Evolutionary conservation across 2,329 filamentous ascomycete genomes (phyloP).

Genomic region (Bimuria novae-zelandiae): DNA sequence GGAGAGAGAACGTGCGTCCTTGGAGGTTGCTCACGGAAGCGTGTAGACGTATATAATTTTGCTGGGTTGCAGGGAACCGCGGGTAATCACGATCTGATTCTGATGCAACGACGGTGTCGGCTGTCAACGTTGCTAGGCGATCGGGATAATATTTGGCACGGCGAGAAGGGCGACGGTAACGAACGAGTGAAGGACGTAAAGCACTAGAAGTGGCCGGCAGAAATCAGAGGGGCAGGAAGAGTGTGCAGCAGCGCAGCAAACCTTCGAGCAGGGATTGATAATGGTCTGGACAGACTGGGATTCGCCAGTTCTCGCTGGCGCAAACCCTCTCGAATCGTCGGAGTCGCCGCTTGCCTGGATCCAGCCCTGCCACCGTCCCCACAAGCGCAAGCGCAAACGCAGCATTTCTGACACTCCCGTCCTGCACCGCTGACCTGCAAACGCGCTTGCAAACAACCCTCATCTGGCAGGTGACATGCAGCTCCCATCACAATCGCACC

Average conservation of each 20-base stretch:
- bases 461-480: constrained; percentile 6
- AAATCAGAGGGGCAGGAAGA: constrained; percentile 13
- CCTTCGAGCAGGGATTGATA: constrained; percentile 1
- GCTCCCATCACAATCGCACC: background rate
- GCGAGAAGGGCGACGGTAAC: constrained; percentile 4
- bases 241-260: constrained; percentile 9
- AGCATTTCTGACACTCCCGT: background rate
- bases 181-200: constrained; percentile 10
- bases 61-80: constrained; percentile 18
- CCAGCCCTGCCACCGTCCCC: constrained; percentile 1
- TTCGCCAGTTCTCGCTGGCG: constrained; percentile 3
- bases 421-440: background rate
- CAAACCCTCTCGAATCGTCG: constrained; percentile 9
- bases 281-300: constrained; percentile 5
- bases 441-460: background rate
- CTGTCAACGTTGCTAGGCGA: constrained; percentile 6
- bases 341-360: constrained; percentile 13
- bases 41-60: constrained; percentile 24
- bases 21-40: constrained; percentile 8
- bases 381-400: background rate
- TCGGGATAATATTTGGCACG: constrained; percentile 4
- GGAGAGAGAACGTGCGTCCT: constrained; percentile 7
- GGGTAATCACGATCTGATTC: constrained; percentile 8
- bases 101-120: constrained; percentile 10
- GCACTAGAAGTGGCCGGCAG: constrained; percentile 5